These are phyloP conservation scores for Gliomastix tumulicola DNA, from an alignment of 2,329 filamentous ascomycete species.

Conservation along the genomic window DNA sequence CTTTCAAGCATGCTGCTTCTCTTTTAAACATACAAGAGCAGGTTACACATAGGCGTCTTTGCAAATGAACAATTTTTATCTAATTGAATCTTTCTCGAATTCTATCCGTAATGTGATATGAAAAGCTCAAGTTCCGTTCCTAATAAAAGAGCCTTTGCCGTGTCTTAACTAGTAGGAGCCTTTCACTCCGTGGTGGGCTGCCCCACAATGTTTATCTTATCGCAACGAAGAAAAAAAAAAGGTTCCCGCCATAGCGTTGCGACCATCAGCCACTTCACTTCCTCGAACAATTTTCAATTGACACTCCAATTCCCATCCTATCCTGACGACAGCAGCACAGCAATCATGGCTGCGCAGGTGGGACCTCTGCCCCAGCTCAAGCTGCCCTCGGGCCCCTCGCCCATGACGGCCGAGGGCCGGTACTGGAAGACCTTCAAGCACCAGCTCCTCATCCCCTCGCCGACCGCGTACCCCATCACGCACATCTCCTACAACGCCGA, in stretches of 20 bases:
- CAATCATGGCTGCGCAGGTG: slow-evolving; percentile 76
- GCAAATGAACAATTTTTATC: too few species aligned
- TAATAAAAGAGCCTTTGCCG: too few species aligned
- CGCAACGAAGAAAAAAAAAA: neutral
- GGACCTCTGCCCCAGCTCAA: slow-evolving; percentile 73
- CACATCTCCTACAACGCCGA: slow-evolving; percentile 76
- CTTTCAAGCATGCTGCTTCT: too few species aligned
- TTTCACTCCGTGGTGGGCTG: too few species aligned
- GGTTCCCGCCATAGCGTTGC: neutral
- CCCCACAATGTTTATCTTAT: slow-evolving; percentile 3
- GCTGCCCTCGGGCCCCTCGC: slow-evolving; percentile 74
- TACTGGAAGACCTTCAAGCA: slow-evolving; percentile 98
- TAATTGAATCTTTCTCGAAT: too few species aligned
- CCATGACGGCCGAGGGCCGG: slow-evolving; percentile 82
- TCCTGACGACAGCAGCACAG: neutral
- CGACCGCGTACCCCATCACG: slow-evolving; percentile 82
- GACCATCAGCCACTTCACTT: neutral
- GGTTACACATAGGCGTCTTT: too few species aligned
- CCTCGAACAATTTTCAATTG: too few species aligned
- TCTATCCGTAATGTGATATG: too few species aligned
- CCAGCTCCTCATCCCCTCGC: slow-evolving; percentile 81
- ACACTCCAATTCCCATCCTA: too few species aligned
- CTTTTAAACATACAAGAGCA: too few species aligned
- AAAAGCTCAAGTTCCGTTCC: too few species aligned
- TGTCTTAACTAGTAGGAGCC: too few species aligned